Evolutionary conservation across 169 alveolate species (phyloP).

Genomic region (Babesia ovata): DNA sequence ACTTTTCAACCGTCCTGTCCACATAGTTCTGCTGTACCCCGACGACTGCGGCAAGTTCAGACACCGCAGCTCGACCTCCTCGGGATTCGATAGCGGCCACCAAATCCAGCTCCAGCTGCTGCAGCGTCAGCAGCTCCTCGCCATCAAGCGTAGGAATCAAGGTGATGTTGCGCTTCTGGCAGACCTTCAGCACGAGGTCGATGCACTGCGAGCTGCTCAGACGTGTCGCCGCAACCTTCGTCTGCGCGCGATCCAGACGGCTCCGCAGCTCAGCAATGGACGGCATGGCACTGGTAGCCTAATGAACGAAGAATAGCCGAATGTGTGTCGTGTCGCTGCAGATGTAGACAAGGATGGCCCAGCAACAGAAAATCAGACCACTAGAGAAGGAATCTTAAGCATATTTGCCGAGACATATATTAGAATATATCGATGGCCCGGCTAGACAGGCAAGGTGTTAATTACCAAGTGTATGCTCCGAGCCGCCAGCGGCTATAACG

Average conservation of each 20-base stretch:
- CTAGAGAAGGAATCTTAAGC: too few relatives aligned
- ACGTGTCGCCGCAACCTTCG: constrained; percentile 35
- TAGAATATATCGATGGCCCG: too few relatives aligned
- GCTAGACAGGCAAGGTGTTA: too few relatives aligned
- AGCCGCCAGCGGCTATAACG: too few relatives aligned
- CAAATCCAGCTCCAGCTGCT: constrained; percentile 56
- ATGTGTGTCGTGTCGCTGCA: not conserved
- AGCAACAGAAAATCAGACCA: not conserved
- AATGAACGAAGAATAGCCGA: not conserved
- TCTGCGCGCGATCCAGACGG: constrained; percentile 59
- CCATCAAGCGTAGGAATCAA: constrained; percentile 56
- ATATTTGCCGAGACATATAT: too few relatives aligned
- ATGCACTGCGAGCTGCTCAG: constrained; percentile 66
- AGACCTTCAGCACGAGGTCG: constrained; percentile 62
- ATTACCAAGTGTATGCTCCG: too few relatives aligned
- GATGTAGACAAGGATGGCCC: not conserved
- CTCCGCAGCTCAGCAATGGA: constrained; percentile 55
- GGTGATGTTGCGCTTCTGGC: constrained; percentile 47
- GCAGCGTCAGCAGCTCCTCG: constrained; percentile 48
- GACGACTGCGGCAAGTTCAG: constrained; percentile 42
- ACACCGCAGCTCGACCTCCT: constrained; percentile 59
- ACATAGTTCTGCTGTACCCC: constrained; percentile 58
- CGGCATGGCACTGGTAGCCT: constrained; percentile 36
- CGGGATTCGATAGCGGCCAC: constrained; percentile 19
- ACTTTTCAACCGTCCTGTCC: constrained; percentile 35